Conservation (phyloP, 2,329 filamentous ascomycete species). For the Ophiostoma triangulosporum region DNA sequence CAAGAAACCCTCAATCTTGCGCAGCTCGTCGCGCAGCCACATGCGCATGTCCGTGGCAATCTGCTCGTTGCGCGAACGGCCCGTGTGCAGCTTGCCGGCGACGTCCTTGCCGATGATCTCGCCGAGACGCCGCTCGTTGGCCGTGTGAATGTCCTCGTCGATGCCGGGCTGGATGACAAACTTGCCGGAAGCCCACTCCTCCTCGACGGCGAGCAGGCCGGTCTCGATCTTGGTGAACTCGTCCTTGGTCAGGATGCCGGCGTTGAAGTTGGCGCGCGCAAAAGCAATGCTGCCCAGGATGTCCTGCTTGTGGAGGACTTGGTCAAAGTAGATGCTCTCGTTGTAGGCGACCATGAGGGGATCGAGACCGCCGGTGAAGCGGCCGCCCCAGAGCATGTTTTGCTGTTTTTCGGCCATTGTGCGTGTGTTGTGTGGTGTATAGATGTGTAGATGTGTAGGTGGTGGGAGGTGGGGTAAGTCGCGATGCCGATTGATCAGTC, state of each 20-base stretch:
- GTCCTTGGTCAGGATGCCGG: slow-evolving; percentile 55
- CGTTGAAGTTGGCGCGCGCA: slow-evolving; percentile 64
- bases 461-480: neutral
- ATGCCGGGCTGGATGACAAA: slow-evolving; percentile 39
- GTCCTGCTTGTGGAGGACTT: slow-evolving; percentile 64
- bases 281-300: slow-evolving; percentile 71
- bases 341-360: slow-evolving; percentile 82
- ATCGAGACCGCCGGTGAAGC: slow-evolving; percentile 58
- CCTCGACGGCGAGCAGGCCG: slow-evolving; percentile 46
- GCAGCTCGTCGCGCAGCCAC: slow-evolving; percentile 68
- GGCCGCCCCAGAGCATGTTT: slow-evolving; percentile 31
- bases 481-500: neutral
- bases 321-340: slow-evolving; percentile 66
- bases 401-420: slow-evolving; percentile 22
- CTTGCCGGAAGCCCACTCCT: slow-evolving; percentile 37
- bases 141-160: slow-evolving; percentile 53
- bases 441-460: neutral
- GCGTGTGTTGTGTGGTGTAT: neutral
- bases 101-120: slow-evolving; percentile 79
- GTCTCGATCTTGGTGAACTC: slow-evolving; percentile 64
- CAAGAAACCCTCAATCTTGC: slow-evolving; percentile 54
- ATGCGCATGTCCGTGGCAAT: slow-evolving; percentile 81
- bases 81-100: slow-evolving; percentile 81
- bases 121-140: slow-evolving; percentile 58
- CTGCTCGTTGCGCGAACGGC: slow-evolving; percentile 80